Base-by-base conservation (phyloP, 768 basidiomycete genomes). In the Chalciporus sphaerocephalus region DNA sequence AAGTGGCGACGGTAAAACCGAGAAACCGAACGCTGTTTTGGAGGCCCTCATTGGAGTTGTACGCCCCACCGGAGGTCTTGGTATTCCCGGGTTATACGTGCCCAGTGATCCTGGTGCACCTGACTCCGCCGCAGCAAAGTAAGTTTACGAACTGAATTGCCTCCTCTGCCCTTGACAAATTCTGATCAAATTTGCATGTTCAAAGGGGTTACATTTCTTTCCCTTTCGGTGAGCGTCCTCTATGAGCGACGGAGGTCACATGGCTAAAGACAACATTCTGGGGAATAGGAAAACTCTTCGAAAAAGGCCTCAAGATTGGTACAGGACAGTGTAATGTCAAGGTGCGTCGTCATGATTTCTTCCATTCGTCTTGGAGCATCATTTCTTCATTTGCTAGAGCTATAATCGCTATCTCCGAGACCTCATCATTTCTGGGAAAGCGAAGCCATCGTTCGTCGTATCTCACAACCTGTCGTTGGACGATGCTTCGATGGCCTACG, bases 81-180 rank as follows among this genome's bases (percentile, higher is more conserved):
- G 79, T 3, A 74, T 80, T 48, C 78, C 79, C 0, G 77, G 79
- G 1, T 57, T 80, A 5, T 79, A 78, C 47, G 78, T 81, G 5
- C 76, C 78, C 15, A 74, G 68, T 44, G 78, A 80, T 52, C 78
- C 79, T 1, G 78, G 78, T 15, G 79, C 78, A 15, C 74, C 75
- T 9, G 75, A 78, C 53, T 69, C 71, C 15, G 74, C 74, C 40
- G 63, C 74, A 12, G 73, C 74, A 1, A 75, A 75, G 47, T 48
- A 17, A 20, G 47, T 21, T 18, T 32, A 6, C 30, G 30, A n/a
- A 32, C 30, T 32, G 15, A 3, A 15, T 15, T n/a, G 11, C 2
- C 6, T 2, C 23, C 3, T 17, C 18, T 18, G 12, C 12, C 6
- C 23, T 27, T 25, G 27, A 10, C 17, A 10, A 18, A 30, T 34